Conservation (phyloP, 495 filamentous ascomycete genomes). For the Aspergillus sclerotiicarbonarius region DNA sequence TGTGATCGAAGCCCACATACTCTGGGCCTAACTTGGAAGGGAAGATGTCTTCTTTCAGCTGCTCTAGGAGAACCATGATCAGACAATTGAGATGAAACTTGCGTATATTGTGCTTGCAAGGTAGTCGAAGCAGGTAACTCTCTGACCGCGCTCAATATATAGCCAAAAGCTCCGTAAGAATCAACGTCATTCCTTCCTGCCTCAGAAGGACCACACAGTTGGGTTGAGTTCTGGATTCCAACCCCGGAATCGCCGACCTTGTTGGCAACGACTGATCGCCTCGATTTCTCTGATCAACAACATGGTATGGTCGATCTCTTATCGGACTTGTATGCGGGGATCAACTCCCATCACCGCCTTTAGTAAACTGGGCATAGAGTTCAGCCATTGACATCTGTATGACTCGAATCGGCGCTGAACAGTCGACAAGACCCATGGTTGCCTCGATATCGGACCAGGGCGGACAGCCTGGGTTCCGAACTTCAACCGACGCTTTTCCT, state of each 20-base stretch:
- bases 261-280: neutral
- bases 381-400: neutral
- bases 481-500: neutral
- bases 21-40: slow-evolving; percentile 26
- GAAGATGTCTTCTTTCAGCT: slow-evolving; percentile 7
- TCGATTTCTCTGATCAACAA: neutral
- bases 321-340: neutral
- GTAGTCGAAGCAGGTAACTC: neutral
- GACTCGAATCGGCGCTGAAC: neutral
- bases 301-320: neutral
- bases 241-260: neutral
- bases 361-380: neutral
- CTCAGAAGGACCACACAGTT: neutral
- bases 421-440: neutral
- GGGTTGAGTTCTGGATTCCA: neutral
- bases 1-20: slow-evolving; percentile 75
- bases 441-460: too few species aligned
- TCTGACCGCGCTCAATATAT: neutral
- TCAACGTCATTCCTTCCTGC: neutral
- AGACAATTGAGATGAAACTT: neutral
- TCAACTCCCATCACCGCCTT: neutral
- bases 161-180: neutral
- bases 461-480: too few species aligned
- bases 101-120: neutral
- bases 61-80: neutral